Percentiles rank a stretch among this genome's conserved stretches.
These are phyloP conservation scores for Pugionium dolabratum DNA, from an alignment of 345 rosid genomes.

Conservation along the genomic window DNA sequence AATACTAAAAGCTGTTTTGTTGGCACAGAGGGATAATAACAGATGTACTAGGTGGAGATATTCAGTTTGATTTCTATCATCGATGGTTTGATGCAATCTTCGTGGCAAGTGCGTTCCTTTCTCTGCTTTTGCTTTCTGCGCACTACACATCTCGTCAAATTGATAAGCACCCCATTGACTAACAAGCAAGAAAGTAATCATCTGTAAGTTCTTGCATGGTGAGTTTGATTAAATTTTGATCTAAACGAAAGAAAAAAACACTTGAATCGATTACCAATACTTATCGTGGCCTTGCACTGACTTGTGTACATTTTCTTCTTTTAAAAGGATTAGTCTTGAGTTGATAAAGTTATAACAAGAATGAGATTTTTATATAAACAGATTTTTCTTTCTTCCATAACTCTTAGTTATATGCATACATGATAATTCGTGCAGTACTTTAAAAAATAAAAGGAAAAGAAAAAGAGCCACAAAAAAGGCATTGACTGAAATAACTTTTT, in stretches of 20 bases:
- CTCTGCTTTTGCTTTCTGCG: slow-evolving; percentile 86
- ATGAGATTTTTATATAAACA: neutral
- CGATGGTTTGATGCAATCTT: slow-evolving; percentile 98
- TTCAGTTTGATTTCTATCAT: slow-evolving; percentile 96
- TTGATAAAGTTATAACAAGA: slow-evolving; percentile 23
- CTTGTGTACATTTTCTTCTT: slow-evolving; percentile 1
- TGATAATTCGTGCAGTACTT: slow-evolving; percentile 7
- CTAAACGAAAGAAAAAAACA: neutral
- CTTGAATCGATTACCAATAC: neutral
- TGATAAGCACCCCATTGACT: slow-evolving; percentile 94
- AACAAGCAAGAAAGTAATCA: slow-evolving; percentile 16
- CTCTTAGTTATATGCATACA: neutral
- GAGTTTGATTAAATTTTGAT: slow-evolving; percentile 10
- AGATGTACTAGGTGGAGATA: slow-evolving; percentile 93
- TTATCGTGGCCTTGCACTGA: slow-evolving; percentile 5
- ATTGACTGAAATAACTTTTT: slow-evolving; percentile 12
- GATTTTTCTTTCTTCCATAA: neutral
- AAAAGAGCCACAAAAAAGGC: slow-evolving; percentile 20
- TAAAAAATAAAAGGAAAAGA: neutral
- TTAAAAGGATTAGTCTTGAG: slow-evolving; percentile 23
- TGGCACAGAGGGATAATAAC: slow-evolving; percentile 83
- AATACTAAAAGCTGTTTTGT: slow-evolving; percentile 17
- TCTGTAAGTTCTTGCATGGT: slow-evolving; percentile 25
- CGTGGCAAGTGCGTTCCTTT: slow-evolving; percentile 95
- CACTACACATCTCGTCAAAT: slow-evolving; percentile 95